These are phyloP conservation scores for Hypoxylon sp. DNA, from an alignment of 2,329 filamentous ascomycete species.

Conservation along the genomic window DNA sequence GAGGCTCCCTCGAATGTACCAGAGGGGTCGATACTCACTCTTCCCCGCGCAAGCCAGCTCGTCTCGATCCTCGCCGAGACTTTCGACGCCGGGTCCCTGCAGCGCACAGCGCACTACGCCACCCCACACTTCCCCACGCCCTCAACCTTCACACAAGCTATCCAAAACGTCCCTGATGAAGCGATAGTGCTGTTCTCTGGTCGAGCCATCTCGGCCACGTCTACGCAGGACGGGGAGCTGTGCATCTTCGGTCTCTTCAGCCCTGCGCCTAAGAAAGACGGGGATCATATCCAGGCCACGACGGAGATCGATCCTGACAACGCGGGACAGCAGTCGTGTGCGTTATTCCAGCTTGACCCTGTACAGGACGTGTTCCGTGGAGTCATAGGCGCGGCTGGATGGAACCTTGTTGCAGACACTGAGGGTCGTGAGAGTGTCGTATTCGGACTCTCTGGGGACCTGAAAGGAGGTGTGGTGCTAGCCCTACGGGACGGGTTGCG, in stretches of 20 bases:
- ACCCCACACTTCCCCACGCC: not conserved
- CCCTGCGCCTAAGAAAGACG: constrained; percentile 20
- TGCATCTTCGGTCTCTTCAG: constrained; percentile 27
- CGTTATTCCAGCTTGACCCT: constrained; percentile 28
- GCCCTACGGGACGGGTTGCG: constrained; percentile 13
- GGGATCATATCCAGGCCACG: constrained; percentile 6
- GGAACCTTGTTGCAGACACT: constrained; percentile 3
- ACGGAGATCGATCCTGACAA: constrained; percentile 2
- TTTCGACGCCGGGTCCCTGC: constrained; percentile 1
- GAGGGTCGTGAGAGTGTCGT: constrained; percentile 8
- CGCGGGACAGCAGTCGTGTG: constrained; percentile 6
- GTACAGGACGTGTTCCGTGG: constrained; percentile 28
- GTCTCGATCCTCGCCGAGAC: constrained; percentile 21
- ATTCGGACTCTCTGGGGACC: constrained; percentile 5
- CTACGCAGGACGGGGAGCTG: not conserved
- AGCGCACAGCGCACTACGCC: not conserved
- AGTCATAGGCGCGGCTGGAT: constrained; percentile 12
- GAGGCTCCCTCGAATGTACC: constrained; percentile 3
- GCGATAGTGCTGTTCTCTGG: constrained; percentile 24
- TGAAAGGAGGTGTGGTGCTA: constrained; percentile 11
- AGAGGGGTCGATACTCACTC: constrained; percentile 8
- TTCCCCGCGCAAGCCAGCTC: constrained; percentile 22
- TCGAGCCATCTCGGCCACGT: not conserved
- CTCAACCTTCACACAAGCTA: not conserved
- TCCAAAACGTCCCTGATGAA: constrained; percentile 17